Evolutionary conservation across 441 rosid genomes (phyloP).

Genomic region (California macrophylla): DNA sequence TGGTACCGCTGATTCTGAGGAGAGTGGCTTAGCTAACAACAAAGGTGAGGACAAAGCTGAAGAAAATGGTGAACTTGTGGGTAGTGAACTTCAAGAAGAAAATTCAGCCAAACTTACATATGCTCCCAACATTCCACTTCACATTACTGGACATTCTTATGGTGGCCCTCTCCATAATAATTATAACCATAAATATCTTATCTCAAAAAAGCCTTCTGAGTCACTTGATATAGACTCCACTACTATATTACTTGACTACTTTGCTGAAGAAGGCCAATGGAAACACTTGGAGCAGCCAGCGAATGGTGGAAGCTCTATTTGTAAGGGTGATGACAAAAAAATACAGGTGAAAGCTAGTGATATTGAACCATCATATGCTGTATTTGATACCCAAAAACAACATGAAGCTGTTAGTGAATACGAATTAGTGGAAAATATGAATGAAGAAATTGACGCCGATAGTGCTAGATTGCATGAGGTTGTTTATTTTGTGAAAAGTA

Average conservation of each 20-base stretch:
- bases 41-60: slow-evolving; percentile 15
- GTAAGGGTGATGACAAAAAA: slow-evolving; percentile 20
- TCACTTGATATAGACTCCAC: slow-evolving; percentile 63
- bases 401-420: slow-evolving; percentile 33
- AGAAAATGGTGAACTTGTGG: slow-evolving; percentile 27
- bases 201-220: slow-evolving; percentile 40
- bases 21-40: slow-evolving; percentile 11
- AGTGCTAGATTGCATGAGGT: slow-evolving; percentile 34
- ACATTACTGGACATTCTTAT: slow-evolving; percentile 24
- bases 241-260: slow-evolving; percentile 68
- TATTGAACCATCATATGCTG: slow-evolving; percentile 64
- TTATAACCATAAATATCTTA: slow-evolving; percentile 32
- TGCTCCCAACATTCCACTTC: slow-evolving; percentile 34
- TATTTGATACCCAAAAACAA: slow-evolving; percentile 47
- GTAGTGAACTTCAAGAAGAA: slow-evolving; percentile 29
- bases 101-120: slow-evolving; percentile 17
- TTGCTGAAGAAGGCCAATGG: slow-evolving; percentile 94
- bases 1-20: slow-evolving; percentile 16
- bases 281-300: slow-evolving; percentile 69
- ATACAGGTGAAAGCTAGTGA: slow-evolving; percentile 25
- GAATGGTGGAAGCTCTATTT: too few relatives aligned
- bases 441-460: slow-evolving; percentile 26
- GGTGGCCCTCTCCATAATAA: slow-evolving; percentile 32
- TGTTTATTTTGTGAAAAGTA: slow-evolving; percentile 44
- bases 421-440: slow-evolving; percentile 21